Conservation (phyloP, 805 yeast species). For the Lipomyces starkeyi region DNA sequence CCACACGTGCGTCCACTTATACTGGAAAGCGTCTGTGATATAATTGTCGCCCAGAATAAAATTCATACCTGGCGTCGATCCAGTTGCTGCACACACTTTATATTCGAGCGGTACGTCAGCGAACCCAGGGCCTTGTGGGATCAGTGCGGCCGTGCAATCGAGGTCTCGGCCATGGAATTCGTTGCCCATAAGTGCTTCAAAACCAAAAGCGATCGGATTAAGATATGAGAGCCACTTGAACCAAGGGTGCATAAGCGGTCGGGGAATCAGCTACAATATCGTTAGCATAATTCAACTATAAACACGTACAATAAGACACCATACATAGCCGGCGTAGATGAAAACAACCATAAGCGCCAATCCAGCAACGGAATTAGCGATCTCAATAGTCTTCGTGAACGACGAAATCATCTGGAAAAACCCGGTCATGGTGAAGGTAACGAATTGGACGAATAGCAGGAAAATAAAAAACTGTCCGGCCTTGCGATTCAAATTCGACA, state of each 20-base stretch:
- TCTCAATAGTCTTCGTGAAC: constrained; percentile 41
- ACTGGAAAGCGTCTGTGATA: constrained; percentile 55
- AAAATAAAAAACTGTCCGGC: constrained; percentile 64
- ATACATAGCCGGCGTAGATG: constrained; percentile 52
- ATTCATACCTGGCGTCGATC: constrained; percentile 59
- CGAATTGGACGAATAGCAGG: constrained; percentile 51
- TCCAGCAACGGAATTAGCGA: constrained; percentile 57
- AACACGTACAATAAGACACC: too few relatives aligned
- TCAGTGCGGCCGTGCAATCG: constrained; percentile 54
- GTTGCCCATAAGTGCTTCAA: constrained; percentile 67
- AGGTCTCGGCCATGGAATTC: constrained; percentile 67
- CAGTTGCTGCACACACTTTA: constrained; percentile 63
- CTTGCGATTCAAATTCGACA: constrained; percentile 58
- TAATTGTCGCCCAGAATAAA: constrained; percentile 67
- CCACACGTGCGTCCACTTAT: constrained; percentile 70
- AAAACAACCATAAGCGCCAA: constrained; percentile 50
- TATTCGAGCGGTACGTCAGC: constrained; percentile 47
- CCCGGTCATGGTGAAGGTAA: constrained; percentile 63
- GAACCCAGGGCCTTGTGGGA: constrained; percentile 68
- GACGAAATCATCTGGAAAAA: constrained; percentile 54
- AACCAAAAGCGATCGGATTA: constrained; percentile 62
- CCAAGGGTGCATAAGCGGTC: constrained; percentile 70
- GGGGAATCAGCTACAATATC: constrained; percentile 50
- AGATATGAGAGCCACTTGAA: constrained; percentile 68
- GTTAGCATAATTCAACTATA: too few relatives aligned